These are phyloP conservation scores for Leccinum obscurum DNA, from an alignment of 768 basidiomycete species.

Conservation along the genomic window DNA sequence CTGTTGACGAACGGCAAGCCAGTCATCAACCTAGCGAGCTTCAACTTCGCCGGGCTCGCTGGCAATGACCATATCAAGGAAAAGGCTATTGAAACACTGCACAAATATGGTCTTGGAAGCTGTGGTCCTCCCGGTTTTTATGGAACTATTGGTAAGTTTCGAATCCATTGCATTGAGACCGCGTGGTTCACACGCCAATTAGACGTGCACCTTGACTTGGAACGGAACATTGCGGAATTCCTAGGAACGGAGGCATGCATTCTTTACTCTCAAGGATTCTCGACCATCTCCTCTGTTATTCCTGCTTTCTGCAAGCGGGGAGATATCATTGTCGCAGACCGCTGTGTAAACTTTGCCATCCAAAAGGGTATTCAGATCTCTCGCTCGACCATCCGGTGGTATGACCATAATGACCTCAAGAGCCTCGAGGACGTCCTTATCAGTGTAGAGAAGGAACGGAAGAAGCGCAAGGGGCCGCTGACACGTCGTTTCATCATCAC, in stretches of 20 bases:
- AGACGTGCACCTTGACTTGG: conserved; percentile 93
- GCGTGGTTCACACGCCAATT: conserved; percentile 9
- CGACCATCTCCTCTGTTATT: conserved; percentile 90
- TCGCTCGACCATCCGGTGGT: conserved; percentile 91
- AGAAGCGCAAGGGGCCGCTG: conserved; percentile 76
- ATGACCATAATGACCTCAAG: conserved; percentile 91
- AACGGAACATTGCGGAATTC: conserved; percentile 88
- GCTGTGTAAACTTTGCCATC: conserved; percentile 93
- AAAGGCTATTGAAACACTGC: conserved; percentile 77
- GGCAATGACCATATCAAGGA: conserved; percentile 88
- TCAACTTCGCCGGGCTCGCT: conserved; percentile 89
- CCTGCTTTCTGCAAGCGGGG: conserved; percentile 98
- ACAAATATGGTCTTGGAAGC: conserved; percentile 89
- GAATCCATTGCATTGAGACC: neutral
- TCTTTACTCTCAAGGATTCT: conserved; percentile 92
- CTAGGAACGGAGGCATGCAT: conserved; percentile 87
- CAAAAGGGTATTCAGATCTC: conserved; percentile 96
- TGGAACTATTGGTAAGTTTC: conserved; percentile 82
- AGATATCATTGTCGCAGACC: conserved; percentile 97
- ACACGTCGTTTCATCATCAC: conserved; percentile 95
- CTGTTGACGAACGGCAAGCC: conserved; percentile 70
- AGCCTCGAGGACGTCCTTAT: conserved; percentile 88
- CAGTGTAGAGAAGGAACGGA: conserved; percentile 82
- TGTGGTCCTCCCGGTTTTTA: conserved; percentile 98
- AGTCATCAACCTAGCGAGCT: conserved; percentile 82